phyloP scores from a whole-genome alignment of 192 early-diverging fungal genomes.

The Backusella tarrabulga region DNA sequence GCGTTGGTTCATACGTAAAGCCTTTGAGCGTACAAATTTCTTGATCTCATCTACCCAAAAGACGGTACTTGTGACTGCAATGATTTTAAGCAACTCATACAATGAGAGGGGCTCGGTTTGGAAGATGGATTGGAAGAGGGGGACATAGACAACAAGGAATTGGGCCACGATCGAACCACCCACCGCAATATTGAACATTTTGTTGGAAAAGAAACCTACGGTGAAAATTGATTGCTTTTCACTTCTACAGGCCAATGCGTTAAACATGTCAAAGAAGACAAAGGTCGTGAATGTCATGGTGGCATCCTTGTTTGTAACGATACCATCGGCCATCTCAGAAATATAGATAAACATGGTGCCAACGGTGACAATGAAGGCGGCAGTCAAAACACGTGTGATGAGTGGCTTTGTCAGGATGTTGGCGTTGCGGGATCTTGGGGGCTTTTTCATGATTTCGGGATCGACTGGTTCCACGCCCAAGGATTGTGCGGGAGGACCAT shows the following conservation, averaged over 20 bases:
- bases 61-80: conserved; percentile 69
- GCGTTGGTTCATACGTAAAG: neutral
- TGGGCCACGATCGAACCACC: conserved; percentile 81
- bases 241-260: conserved; percentile 89
- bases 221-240: conserved; percentile 76
- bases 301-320: conserved; percentile 69
- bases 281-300: conserved; percentile 98
- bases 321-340: conserved; percentile 73
- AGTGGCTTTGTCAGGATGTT: conserved; percentile 78
- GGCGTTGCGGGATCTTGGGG: conserved; percentile 75
- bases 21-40: neutral
- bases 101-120: conserved; percentile 86
- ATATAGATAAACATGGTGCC: conserved; percentile 86
- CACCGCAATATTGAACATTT: conserved; percentile 86
- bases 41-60: conserved; percentile 78
- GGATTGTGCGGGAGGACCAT: conserved; percentile 97
- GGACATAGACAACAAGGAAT: conserved; percentile 84
- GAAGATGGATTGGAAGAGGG: conserved; percentile 90
- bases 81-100: conserved; percentile 69
- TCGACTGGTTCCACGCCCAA: conserved; percentile 94
- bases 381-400: conserved; percentile 71
- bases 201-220: conserved; percentile 84
- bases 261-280: conserved; percentile 97
- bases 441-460: conserved; percentile 85
- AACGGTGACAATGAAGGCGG: conserved; percentile 76